phyloP scores from a whole-genome alignment of 179 eudicot species.

The Camellia oleifera region DNA sequence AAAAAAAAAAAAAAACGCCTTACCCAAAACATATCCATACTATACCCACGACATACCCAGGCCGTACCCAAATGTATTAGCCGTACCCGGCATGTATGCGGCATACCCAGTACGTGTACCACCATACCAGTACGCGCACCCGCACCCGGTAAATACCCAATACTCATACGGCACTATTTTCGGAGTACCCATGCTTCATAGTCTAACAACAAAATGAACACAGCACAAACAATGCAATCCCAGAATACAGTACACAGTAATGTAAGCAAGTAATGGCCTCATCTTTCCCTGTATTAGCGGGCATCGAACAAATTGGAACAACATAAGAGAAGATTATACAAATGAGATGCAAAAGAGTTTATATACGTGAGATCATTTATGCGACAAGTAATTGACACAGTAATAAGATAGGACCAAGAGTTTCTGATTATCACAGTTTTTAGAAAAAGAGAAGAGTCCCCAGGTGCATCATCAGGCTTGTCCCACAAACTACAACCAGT shows the following conservation, averaged over 20 bases:
- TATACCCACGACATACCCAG: too few relatives aligned
- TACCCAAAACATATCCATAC: too few relatives aligned
- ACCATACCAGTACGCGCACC: too few relatives aligned
- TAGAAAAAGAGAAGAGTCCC: background rate
- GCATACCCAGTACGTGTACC: too few relatives aligned
- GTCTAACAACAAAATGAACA: background rate
- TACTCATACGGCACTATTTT: too few relatives aligned
- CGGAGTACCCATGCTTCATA: too few relatives aligned
- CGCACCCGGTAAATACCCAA: too few relatives aligned
- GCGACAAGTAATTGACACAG: background rate
- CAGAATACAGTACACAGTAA: background rate
- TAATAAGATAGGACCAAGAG: background rate
- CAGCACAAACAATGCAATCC: conserved; percentile 8
- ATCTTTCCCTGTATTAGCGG: background rate
- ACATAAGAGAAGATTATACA: background rate
- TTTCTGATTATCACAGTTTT: background rate
- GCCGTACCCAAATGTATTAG: too few relatives aligned
- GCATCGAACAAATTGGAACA: background rate
- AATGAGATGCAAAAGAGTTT: background rate
- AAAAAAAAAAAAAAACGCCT: too few relatives aligned
- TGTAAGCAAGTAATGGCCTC: background rate
- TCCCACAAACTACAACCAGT: background rate
- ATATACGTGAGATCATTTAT: background rate
- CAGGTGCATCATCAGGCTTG: background rate
- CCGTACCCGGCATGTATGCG: too few relatives aligned